Evolutionary conservation across 371 early-diverging fungal species (phyloP).

Genomic region (Mucor ambiguus): DNA sequence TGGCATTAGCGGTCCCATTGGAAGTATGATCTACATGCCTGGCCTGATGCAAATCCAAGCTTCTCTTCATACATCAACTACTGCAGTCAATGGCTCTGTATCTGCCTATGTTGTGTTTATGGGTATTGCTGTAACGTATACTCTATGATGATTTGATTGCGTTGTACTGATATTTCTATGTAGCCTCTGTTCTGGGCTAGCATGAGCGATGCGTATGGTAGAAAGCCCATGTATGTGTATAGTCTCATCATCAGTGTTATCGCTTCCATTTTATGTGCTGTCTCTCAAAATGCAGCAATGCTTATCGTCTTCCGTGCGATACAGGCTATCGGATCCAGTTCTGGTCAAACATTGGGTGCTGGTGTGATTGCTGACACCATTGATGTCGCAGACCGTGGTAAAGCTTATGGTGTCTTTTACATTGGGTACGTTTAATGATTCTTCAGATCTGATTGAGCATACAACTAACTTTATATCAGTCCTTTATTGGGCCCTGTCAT

Average conservation of each 20-base stretch:
- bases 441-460: background rate
- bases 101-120: conserved; percentile 35
- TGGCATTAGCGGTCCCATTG: conserved; percentile 35
- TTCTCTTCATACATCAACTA: conserved; percentile 27
- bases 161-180: background rate
- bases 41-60: conserved; percentile 33
- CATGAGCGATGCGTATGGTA: conserved; percentile 62
- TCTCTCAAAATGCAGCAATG: conserved; percentile 49
- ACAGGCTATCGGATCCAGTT: conserved; percentile 68
- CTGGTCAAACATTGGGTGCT: conserved; percentile 57
- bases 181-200: conserved; percentile 67
- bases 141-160: background rate
- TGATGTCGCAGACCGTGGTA: conserved; percentile 24
- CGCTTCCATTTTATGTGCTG: conserved; percentile 65
- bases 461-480: background rate
- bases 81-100: conserved; percentile 35
- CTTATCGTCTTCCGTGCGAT: conserved; percentile 66
- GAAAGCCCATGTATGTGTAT: conserved; percentile 61
- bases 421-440: conserved; percentile 3
- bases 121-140: conserved; percentile 29
- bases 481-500: conserved; percentile 55
- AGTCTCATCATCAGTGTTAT: conserved; percentile 56
- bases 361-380: conserved; percentile 42
- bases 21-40: conserved; percentile 46
- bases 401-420: conserved; percentile 38